These are phyloP conservation scores for Russula lepida DNA, from an alignment of 768 basidiomycete species.

Conservation along the genomic window DNA sequence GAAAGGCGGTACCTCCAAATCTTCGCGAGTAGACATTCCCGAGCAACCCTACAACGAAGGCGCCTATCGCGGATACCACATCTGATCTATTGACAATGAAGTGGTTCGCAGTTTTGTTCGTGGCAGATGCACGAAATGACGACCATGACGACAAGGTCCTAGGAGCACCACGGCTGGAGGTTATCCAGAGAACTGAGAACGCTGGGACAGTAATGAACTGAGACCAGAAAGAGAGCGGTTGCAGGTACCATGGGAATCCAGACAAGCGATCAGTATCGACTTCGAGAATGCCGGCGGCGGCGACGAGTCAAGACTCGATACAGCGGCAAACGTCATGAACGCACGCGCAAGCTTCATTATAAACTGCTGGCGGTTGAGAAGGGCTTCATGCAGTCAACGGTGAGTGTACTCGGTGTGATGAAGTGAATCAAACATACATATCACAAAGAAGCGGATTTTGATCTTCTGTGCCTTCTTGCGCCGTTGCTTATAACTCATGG, in stretches of 20 bases:
- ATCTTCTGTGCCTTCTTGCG: conserved; percentile 53
- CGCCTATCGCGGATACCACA: conserved; percentile 73
- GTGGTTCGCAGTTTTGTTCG: conserved; percentile 72
- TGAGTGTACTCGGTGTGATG: not conserved
- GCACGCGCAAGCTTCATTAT: conserved; percentile 76
- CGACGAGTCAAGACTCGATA: conserved; percentile 82
- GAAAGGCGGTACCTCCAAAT: conserved; percentile 78
- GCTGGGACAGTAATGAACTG: conserved; percentile 64
- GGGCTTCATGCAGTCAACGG: conserved; percentile 38
- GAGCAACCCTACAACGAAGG: conserved; percentile 66
- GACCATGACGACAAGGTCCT: conserved; percentile 73
- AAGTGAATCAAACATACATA: conserved; percentile 37
- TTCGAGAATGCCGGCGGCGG: conserved; percentile 83
- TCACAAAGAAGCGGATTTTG: conserved; percentile 61
- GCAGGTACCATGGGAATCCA: conserved; percentile 66
- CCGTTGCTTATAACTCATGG: conserved; percentile 55
- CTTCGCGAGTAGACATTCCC: conserved; percentile 73
- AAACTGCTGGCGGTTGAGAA: conserved; percentile 76
- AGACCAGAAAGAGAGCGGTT: conserved; percentile 68
- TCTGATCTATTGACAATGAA: conserved; percentile 78
- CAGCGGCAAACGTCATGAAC: conserved; percentile 88
- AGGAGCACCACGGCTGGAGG: conserved; percentile 61
- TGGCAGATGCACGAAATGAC: conserved; percentile 65
- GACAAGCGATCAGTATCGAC: conserved; percentile 72
- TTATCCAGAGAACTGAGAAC: conserved; percentile 68